phyloP scores from a whole-genome alignment of 805 yeast species.

The Kluyveromyces lactis region DNA sequence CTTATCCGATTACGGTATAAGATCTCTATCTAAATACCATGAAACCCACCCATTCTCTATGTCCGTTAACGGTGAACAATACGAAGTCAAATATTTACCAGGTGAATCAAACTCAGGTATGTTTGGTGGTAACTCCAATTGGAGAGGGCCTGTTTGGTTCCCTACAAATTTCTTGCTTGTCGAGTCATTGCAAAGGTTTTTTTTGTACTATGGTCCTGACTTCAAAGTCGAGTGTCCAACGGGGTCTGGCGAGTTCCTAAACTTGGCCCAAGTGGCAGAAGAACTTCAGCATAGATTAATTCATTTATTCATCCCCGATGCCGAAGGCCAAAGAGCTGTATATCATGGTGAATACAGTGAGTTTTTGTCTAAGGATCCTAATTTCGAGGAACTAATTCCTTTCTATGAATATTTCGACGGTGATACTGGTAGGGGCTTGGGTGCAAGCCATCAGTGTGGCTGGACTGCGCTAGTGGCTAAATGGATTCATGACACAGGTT shows the following conservation, averaged over 20 bases:
- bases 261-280: conserved; percentile 85
- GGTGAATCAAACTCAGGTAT: conserved; percentile 89
- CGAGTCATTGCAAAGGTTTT: conserved; percentile 81
- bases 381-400: conserved; percentile 67
- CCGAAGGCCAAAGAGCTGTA: conserved; percentile 63
- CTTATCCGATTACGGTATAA: conserved; percentile 73
- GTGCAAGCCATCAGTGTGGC: conserved; percentile 92
- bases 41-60: conserved; percentile 76
- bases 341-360: conserved; percentile 60
- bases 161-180: conserved; percentile 81
- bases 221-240: conserved; percentile 83
- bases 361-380: conserved; percentile 52
- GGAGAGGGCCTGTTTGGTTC: conserved; percentile 98
- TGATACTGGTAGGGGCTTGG: conserved; percentile 89
- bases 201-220: conserved; percentile 78
- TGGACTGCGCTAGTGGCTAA: conserved; percentile 94
- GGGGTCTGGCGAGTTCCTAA: conserved; percentile 67
- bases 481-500: conserved; percentile 84
- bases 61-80: conserved; percentile 71
- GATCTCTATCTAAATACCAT: conserved; percentile 83
- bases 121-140: conserved; percentile 94
- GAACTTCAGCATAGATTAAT: conserved; percentile 81
- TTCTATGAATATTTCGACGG: conserved; percentile 90
- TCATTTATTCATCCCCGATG: conserved; percentile 63
- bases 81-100: conserved; percentile 65